Base-by-base conservation (phyloP, 2,329 filamentous ascomycete species). In the Neophaeococcomyces mojaviensis region DNA sequence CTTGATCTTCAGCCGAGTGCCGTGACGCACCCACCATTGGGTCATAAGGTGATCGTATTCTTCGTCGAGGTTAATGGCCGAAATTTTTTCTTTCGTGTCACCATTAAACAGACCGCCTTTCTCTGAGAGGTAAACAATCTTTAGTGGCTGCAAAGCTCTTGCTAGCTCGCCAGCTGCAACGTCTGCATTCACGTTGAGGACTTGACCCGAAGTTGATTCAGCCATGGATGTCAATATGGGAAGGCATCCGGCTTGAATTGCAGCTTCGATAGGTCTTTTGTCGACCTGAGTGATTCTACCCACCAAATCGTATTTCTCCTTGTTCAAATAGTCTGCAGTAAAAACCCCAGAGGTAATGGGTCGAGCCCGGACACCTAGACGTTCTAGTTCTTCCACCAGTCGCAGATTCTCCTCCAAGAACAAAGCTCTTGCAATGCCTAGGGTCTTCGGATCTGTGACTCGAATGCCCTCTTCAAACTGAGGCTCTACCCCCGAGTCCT, bases 81-180 rank as follows among this genome's bases (percentile, higher is more conserved):
- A 95, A 61, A 97, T 97, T 72, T 95, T 94, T 72, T 90, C 84
- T 49, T 84, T 85, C n/a, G 83, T 86, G 53, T 94, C 86, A 49
- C 88, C 89, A 63, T 97, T 88, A 69, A 95, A 94, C 28, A 98
- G 71, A 6, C 90, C 92, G 40, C 92, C 92, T 76, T 97, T 97
- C 71, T 98, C 92, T 4, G 88, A 94, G n/a, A 97, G 76, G 65
- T 96, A 98, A 49, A 98, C 89, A 51, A 97, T 90, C 79, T 98
- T 98, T 59, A 97, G 72, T 20, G 92, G 92, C 68, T 97, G 83
- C 44, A 98, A 73, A 47, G 86, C 81, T 49, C 87, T 82, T 19
- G 92, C 90, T 50, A 98, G 75, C 70, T 96, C 90, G 54, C 89
- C 89, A 24, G 92, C 92, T 30, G 90, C 90, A 51, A 96, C 90